Percentiles rank a stretch among this genome's conserved stretches.
Evolutionary conservation across 352 stramenopile species (phyloP).

Genomic region (Phytopythium delawarense): DNA sequence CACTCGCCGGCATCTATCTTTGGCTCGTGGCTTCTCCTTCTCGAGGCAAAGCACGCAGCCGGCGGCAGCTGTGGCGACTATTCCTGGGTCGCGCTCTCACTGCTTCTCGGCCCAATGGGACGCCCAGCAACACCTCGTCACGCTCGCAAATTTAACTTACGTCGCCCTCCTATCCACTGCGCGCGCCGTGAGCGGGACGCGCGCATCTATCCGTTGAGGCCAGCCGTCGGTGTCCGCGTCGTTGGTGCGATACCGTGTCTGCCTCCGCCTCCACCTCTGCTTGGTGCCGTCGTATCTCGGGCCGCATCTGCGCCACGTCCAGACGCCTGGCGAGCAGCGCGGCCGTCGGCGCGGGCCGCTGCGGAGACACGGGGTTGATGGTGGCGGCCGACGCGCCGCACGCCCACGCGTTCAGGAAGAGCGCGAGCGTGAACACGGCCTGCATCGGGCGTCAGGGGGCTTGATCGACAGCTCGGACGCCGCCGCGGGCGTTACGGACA

Average conservation of each 20-base stretch:
- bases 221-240: not conserved
- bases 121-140: not conserved
- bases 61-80: too few relatives aligned
- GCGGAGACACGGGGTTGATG: constrained; percentile 2
- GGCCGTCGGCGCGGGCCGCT: not conserved
- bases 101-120: not conserved
- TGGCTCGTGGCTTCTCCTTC: too few relatives aligned
- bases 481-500: not conserved
- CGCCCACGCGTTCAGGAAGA: constrained; percentile 29
- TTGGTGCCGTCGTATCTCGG: not conserved
- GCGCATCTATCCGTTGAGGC: not conserved
- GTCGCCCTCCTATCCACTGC: not conserved
- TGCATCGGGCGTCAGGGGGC: constrained; percentile 17
- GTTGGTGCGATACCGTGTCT: too few relatives aligned
- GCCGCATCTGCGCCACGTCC: not conserved
- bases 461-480: not conserved
- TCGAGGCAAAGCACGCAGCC: too few relatives aligned
- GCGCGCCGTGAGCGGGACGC: too few relatives aligned
- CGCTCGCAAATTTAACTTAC: not conserved
- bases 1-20: too few relatives aligned
- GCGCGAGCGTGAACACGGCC: constrained; percentile 36
- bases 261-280: not conserved
- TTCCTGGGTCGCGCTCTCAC: not conserved
- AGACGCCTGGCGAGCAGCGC: not conserved
- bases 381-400: constrained; percentile 1